A percentile compares a stretch with the other conserved stretches of the same genome.
Conservation (phyloP, 306 rosid genomes). For the Cicer arietinum region DNA sequence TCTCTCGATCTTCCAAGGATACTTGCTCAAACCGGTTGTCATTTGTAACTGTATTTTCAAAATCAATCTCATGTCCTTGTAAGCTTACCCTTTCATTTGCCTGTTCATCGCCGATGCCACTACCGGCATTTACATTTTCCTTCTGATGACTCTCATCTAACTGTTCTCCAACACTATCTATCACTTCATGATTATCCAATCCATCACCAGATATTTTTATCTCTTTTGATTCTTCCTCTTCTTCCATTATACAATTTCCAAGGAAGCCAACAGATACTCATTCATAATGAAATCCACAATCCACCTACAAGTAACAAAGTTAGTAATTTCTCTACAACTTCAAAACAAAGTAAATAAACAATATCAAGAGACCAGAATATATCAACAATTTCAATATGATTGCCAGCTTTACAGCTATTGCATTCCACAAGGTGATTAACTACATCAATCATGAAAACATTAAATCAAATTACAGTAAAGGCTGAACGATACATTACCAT, state of each 20-base stretch:
- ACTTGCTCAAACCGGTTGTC: slow-evolving; percentile 74
- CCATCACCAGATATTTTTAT: slow-evolving; percentile 48
- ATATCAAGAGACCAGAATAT: slow-evolving; percentile 24
- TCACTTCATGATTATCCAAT: slow-evolving; percentile 44
- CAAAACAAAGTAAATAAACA: background rate
- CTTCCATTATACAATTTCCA: slow-evolving; percentile 61
- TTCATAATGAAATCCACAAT: slow-evolving; percentile 41
- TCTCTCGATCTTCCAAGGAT: slow-evolving; percentile 70
- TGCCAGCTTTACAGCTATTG: background rate
- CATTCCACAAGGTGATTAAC: background rate
- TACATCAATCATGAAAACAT: background rate
- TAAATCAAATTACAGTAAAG: background rate
- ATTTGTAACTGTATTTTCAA: slow-evolving; percentile 43
- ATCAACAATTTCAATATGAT: background rate
- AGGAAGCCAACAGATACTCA: slow-evolving; percentile 43
- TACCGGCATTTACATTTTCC: slow-evolving; percentile 41
- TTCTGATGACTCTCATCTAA: slow-evolving; percentile 42
- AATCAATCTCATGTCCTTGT: slow-evolving; percentile 50
- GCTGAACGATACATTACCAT: background rate
- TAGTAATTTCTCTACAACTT: slow-evolving; percentile 9
- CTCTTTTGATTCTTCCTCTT: slow-evolving; percentile 71
- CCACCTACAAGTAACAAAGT: slow-evolving; percentile 53
- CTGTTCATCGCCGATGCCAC: slow-evolving; percentile 43
- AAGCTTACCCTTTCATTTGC: slow-evolving; percentile 32
- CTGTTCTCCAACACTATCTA: slow-evolving; percentile 46